Percentiles rank a stretch among this genome's conserved stretches.
These are phyloP conservation scores for Favolaschia claudopus DNA, from an alignment of 768 basidiomycete genomes.

Conservation along the genomic window DNA sequence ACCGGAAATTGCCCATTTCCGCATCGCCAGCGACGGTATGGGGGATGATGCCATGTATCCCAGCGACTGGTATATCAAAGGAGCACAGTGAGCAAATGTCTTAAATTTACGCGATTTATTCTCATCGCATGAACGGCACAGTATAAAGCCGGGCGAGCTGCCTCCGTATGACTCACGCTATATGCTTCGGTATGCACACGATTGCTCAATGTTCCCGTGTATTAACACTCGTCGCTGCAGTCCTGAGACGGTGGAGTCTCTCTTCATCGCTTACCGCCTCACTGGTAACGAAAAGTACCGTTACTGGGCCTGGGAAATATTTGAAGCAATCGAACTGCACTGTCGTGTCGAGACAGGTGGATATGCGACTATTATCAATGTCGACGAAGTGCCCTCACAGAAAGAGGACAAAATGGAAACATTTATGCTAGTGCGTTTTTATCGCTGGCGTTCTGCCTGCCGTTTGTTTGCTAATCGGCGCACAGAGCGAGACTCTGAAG, in stretches of 20 bases:
- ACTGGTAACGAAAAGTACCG: constrained; percentile 87
- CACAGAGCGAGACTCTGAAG: constrained; percentile 91
- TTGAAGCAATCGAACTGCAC: constrained; percentile 86
- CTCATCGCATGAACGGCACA: background rate
- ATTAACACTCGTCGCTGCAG: constrained; percentile 41
- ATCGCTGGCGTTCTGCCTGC: background rate
- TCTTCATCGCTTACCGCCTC: constrained; percentile 90
- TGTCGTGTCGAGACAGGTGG: constrained; percentile 82
- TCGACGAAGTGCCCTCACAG: constrained; percentile 74
- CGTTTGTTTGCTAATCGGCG: background rate
- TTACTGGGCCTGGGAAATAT: constrained; percentile 87
- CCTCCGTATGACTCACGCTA: constrained; percentile 88
- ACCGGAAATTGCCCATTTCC: constrained; percentile 91
- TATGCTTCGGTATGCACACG: constrained; percentile 71
- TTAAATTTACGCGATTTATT: background rate
- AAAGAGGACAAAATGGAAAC: constrained; percentile 95
- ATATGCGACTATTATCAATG: constrained; percentile 84
- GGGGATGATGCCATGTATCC: constrained; percentile 51
- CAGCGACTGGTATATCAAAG: constrained; percentile 93
- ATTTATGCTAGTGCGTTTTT: constrained; percentile 74
- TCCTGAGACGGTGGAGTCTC: constrained; percentile 94
- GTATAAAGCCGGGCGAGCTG: constrained; percentile 44
- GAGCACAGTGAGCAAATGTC: constrained; percentile 57
- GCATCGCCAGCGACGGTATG: constrained; percentile 64
- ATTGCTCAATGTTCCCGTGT: background rate